phyloP scores from a whole-genome alignment of 2,329 filamentous ascomycete species.

The Fusarium graminum region DNA sequence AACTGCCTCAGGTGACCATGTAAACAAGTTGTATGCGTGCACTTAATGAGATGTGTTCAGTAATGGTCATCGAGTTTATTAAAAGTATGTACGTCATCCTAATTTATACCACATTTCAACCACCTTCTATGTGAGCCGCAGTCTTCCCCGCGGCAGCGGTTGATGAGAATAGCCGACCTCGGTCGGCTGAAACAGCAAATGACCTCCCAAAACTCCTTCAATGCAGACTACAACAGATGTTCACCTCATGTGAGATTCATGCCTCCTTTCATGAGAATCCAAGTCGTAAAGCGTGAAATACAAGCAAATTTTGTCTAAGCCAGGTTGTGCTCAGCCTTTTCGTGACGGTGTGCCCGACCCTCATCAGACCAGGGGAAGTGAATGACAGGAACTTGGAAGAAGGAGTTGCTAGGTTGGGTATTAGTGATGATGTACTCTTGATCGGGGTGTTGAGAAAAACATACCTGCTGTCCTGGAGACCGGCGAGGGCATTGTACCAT shows the following conservation, averaged over 20 bases:
- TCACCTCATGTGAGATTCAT: neutral
- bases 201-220: slow-evolving; percentile 26
- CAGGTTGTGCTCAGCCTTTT: slow-evolving; percentile 55
- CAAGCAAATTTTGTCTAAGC: slow-evolving; percentile 38
- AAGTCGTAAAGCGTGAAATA: slow-evolving; percentile 42
- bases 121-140: slow-evolving; percentile 22
- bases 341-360: slow-evolving; percentile 69
- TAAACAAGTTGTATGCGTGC: neutral
- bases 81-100: slow-evolving; percentile 34
- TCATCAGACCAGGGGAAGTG: slow-evolving; percentile 96
- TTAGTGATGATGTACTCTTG: slow-evolving; percentile 50
- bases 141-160: slow-evolving; percentile 6
- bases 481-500: slow-evolving; percentile 89
- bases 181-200: slow-evolving; percentile 19
- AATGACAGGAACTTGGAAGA: slow-evolving; percentile 91
- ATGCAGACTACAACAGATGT: slow-evolving; percentile 5
- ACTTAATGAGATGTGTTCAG: neutral
- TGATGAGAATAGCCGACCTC: slow-evolving; percentile 14
- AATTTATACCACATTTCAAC: slow-evolving; percentile 34
- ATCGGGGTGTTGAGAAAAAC: slow-evolving; percentile 44
- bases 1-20: no score
- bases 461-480: slow-evolving; percentile 79
- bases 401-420: slow-evolving; percentile 72
- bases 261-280: slow-evolving; percentile 33
- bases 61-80: slow-evolving; percentile 9